These are phyloP conservation scores for Syncephalastrum sp. DNA, from an alignment of 371 early-diverging fungal species.

Conservation along the genomic window DNA sequence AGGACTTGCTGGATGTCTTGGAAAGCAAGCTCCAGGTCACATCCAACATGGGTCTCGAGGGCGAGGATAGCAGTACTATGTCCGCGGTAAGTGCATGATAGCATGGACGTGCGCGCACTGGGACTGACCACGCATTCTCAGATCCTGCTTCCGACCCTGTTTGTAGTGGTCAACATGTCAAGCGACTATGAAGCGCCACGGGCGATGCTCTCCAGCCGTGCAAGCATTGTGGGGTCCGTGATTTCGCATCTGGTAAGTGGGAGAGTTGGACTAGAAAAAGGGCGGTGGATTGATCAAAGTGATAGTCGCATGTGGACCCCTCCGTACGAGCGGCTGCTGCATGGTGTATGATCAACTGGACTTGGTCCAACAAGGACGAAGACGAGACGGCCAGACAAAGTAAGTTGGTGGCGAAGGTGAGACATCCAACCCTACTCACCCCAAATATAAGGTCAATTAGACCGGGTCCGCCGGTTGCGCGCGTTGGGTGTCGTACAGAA, in stretches of 20 bases:
- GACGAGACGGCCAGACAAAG: constrained; percentile 25
- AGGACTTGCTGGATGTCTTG: constrained; percentile 58
- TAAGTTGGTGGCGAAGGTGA: constrained; percentile 1
- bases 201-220: constrained; percentile 57
- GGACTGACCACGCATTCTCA: constrained; percentile 9
- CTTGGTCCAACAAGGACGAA: constrained; percentile 68
- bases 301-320: constrained; percentile 59
- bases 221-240: constrained; percentile 54
- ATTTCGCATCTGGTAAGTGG: constrained; percentile 56
- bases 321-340: constrained; percentile 70
- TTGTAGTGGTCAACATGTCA: constrained; percentile 78
- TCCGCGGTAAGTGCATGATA: constrained; percentile 19
- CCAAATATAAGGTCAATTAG: constrained; percentile 12
- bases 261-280: not conserved
- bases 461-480: constrained; percentile 27
- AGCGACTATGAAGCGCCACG: constrained; percentile 72
- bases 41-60: constrained; percentile 36
- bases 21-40: constrained; percentile 62
- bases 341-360: constrained; percentile 85
- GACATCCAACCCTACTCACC: not conserved
- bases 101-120: not conserved
- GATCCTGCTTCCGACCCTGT: constrained; percentile 43
- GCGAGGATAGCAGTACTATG: constrained; percentile 21
- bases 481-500: constrained; percentile 63
- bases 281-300: not conserved